Conservation (phyloP, 108 stramenopile species). For the Cyclotella distinguenda region DNA sequence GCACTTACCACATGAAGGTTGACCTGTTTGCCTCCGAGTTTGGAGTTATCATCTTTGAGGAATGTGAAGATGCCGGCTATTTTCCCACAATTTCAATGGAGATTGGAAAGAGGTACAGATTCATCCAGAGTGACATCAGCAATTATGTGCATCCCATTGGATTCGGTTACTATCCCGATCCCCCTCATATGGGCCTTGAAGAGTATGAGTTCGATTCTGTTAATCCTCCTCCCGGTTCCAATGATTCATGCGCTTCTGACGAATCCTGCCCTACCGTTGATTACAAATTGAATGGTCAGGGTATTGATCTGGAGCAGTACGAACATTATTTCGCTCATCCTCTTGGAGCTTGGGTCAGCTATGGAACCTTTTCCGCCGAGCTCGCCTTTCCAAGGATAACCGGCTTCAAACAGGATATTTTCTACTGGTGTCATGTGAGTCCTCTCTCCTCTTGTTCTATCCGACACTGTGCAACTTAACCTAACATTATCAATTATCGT, state of each 20-base stretch:
- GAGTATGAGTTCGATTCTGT: conserved; percentile 75
- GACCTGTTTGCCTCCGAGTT: conserved; percentile 45
- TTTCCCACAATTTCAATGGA: conserved; percentile 84
- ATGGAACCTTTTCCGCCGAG: background rate
- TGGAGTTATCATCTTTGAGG: conserved; percentile 80
- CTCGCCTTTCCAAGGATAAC: background rate
- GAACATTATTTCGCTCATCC: conserved; percentile 78
- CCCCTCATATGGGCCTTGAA: conserved; percentile 69
- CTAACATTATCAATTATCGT: background rate
- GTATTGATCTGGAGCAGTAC: conserved; percentile 77
- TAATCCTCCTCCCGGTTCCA: conserved; percentile 22
- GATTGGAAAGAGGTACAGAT: conserved; percentile 73
- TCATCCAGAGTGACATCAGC: conserved; percentile 55
- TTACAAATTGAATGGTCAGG: conserved; percentile 70
- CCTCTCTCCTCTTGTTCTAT: conserved; percentile 9
- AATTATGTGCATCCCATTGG: conserved; percentile 85
- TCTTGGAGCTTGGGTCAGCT: background rate
- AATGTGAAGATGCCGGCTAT: conserved; percentile 54
- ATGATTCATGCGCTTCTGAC: conserved; percentile 7
- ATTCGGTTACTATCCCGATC: conserved; percentile 86
- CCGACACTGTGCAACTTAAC: conserved; percentile 21
- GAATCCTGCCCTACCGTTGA: conserved; percentile 64
- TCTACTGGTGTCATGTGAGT: conserved; percentile 12
- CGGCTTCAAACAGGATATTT: background rate
- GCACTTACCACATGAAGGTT: conserved; percentile 26